phyloP scores from a whole-genome alignment of 2,329 filamentous ascomycete genomes.

The Hymenoscyphus albidus region DNA sequence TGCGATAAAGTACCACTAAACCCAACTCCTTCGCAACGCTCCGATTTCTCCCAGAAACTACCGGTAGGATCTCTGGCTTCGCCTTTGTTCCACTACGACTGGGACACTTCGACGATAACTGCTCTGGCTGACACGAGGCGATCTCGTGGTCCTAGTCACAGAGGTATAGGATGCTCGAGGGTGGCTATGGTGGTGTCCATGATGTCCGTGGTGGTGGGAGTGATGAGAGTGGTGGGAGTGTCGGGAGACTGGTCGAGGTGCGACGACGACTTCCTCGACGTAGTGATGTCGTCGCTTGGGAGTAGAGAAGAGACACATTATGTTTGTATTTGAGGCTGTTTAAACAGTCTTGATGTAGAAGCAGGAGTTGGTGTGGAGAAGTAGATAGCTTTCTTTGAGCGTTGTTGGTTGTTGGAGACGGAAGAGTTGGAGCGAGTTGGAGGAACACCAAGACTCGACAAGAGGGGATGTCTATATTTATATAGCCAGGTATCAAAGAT shows the following conservation, averaged over 20 bases:
- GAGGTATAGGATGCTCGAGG: conserved; percentile 28
- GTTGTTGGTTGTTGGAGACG: no score
- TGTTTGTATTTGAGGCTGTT: not conserved
- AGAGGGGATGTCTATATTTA: conserved; percentile 1
- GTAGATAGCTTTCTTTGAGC: no score
- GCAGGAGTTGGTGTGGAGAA: not conserved
- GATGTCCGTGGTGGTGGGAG: conserved; percentile 15
- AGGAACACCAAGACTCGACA: no score
- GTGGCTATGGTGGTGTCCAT: conserved; percentile 17
- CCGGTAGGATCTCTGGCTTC: conserved; percentile 23
- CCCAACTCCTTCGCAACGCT: not conserved
- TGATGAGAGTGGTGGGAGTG: conserved; percentile 16
- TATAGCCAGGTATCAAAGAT: not conserved
- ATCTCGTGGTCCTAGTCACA: conserved; percentile 23
- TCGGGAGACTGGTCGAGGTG: conserved; percentile 28
- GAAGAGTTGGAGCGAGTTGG: not conserved
- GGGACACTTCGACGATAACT: conserved; percentile 27
- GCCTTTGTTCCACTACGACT: conserved; percentile 26
- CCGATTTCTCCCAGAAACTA: conserved; percentile 7
- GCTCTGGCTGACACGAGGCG: conserved; percentile 28
- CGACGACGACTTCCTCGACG: conserved; percentile 30
- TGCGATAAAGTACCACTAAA: not conserved
- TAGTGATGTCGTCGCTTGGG: conserved; percentile 26
- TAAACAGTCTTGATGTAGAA: not conserved
- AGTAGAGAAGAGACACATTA: conserved; percentile 30